These are phyloP conservation scores for Zelonia costaricensis DNA, from an alignment of 208 protist genomes.

Conservation along the genomic window DNA sequence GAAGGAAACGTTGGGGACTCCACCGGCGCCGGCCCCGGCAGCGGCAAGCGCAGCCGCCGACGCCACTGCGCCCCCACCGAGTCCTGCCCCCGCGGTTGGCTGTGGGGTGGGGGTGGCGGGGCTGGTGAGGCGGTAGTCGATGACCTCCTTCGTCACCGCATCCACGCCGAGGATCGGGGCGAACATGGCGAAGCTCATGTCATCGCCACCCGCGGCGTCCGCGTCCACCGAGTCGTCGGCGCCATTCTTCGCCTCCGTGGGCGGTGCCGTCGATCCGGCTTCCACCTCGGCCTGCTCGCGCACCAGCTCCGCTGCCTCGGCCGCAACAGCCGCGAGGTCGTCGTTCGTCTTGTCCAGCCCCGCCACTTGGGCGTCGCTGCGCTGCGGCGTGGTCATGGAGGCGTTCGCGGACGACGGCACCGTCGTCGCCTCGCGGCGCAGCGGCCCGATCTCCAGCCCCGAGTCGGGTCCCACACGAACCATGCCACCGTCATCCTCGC, in stretches of 20 bases:
- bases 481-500: not conserved
- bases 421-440: not conserved
- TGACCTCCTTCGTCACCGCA: constrained; percentile 25
- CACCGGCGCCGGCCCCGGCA: not conserved
- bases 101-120: not conserved
- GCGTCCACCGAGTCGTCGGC: not conserved
- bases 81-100: not conserved
- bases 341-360: not conserved
- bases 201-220: constrained; percentile 9
- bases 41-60: too few species aligned
- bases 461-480: not conserved
- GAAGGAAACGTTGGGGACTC: too few species aligned
- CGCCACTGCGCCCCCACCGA: not conserved
- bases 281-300: too few species aligned
- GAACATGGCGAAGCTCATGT: constrained; percentile 30
- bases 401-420: not conserved
- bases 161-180: constrained; percentile 35
- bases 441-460: not conserved
- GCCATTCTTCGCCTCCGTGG: not conserved
- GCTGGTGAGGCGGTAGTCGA: constrained; percentile 30
- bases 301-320: too few species aligned
- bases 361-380: not conserved
- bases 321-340: not conserved
- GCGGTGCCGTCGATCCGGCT: not conserved
- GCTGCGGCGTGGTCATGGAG: not conserved